phyloP scores from a whole-genome alignment of 2,329 filamentous ascomycete genomes.

The Colletotrichum sp. region DNA sequence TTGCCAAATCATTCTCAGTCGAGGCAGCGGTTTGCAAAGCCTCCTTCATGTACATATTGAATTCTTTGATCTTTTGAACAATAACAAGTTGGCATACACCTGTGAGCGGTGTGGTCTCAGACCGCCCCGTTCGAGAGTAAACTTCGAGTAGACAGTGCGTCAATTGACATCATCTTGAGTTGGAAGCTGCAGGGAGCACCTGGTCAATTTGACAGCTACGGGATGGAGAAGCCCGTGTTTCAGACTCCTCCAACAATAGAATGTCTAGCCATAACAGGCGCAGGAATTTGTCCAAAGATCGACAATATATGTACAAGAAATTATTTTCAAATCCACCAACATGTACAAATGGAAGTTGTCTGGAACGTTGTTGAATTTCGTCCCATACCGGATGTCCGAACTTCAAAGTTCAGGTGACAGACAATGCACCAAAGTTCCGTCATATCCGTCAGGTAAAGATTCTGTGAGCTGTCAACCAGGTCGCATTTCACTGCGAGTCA shows the following conservation, averaged over 20 bases:
- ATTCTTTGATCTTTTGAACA: background rate
- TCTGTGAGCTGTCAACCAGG: background rate
- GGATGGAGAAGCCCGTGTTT: background rate
- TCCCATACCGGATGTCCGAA: background rate
- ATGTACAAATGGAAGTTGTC: background rate
- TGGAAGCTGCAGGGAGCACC: background rate
- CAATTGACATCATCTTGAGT: background rate
- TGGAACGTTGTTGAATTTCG: background rate
- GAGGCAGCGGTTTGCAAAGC: background rate
- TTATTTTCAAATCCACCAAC: background rate
- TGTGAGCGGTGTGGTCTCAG: fast-evolving
- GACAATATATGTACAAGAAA: background rate
- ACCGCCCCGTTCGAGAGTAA: background rate
- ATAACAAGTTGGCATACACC: background rate
- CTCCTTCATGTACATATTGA: background rate
- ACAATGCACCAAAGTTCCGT: background rate
- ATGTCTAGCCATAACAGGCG: background rate
- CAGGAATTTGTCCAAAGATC: background rate
- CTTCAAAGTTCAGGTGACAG: background rate
- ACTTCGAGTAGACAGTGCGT: background rate
- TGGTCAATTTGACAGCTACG: background rate
- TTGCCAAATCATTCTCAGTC: background rate
- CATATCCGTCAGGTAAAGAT: background rate
- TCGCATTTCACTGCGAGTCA: background rate
- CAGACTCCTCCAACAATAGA: background rate